Base-by-base conservation (phyloP, 73 alveolate genomes). In the Halteria grandinella region DNA sequence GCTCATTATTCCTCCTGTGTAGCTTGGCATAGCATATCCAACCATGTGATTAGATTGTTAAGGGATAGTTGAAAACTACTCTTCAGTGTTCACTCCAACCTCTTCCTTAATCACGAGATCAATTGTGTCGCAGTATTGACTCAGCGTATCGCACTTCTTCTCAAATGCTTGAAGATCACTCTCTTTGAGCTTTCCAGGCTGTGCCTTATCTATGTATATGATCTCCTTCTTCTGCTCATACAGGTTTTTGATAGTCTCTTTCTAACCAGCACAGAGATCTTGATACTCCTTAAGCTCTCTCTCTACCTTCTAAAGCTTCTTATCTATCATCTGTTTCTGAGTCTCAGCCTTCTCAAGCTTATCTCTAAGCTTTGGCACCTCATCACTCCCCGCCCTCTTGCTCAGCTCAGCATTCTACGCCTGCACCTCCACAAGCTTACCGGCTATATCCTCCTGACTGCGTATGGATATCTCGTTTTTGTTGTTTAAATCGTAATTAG, bases 51-150 rank as follows among this genome's bases (percentile, higher is more conserved):
- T 52, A 43, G 69, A 7, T 52, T 23, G 21, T 8, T 45, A 18
- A 18, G 3, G 2, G 3, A 45, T 29, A 4, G 21, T 45, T 45
- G 2, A 8, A 45, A 45, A 45, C 6, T 45, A 10, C 32, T n/a
- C 20, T n/a, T 73, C 85, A 18, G 85, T 70, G 54, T 41, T 70
- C 17, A 70, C 44, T 1, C n/a, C 59, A 5, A 32, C 51, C 10
- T 70, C 84, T 15, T 24, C 33, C 45, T 70, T 70, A 36, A 70
- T 0, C 25, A 70, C 25, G 34, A 51, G 24, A 33, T 52, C 84
- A 54, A 70, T 29, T n/a, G 84, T 70, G n/a, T 70, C 84, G 39
- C 84, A 70, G 32, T 51, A 11, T 52, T 70, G 12, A 5, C 57
- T 32, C n/a, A 70, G 54, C 12, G 45, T 31, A 10, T 70, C 84